Evolutionary conservation across 75 land plant species (phyloP).

Genomic region (Selaginella moellendorffii): DNA sequence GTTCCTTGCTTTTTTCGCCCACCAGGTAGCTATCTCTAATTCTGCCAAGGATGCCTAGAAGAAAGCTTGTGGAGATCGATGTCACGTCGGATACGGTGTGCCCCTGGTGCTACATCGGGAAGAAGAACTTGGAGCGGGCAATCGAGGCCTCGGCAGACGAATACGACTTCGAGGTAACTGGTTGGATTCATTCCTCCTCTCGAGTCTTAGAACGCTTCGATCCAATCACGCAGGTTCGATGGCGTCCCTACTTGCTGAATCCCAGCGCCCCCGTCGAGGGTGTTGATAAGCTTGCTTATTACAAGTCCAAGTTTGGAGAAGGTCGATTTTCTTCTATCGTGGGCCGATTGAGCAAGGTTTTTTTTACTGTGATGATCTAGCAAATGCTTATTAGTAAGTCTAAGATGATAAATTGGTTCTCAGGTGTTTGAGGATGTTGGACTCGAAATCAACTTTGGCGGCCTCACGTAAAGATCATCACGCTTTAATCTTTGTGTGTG

Average conservation of each 20-base stretch:
- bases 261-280: conserved; percentile 73
- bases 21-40: too few species aligned
- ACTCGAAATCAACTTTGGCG: conserved; percentile 34
- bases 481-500: background rate
- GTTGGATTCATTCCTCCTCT: background rate
- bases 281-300: conserved; percentile 41
- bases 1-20: too few species aligned
- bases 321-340: conserved; percentile 20
- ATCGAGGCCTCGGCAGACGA: conserved; percentile 37
- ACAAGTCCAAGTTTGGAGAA: conserved; percentile 46
- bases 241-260: conserved; percentile 66
- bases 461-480: conserved; percentile 57
- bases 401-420: too few species aligned
- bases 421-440: conserved; percentile 53
- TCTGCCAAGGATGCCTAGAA: background rate
- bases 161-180: conserved; percentile 45
- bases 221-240: conserved; percentile 41
- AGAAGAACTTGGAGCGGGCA: conserved; percentile 60
- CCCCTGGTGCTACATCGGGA: conserved; percentile 90
- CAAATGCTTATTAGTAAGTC: too few species aligned
- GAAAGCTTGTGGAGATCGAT: conserved; percentile 59
- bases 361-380: too few species aligned
- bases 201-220: background rate
- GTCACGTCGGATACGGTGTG: conserved; percentile 68
- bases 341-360: conserved; percentile 42